Percentiles rank a stretch among this genome's conserved stretches.
These are phyloP conservation scores for Senna tora DNA, from an alignment of 306 rosid genomes.

Conservation along the genomic window DNA sequence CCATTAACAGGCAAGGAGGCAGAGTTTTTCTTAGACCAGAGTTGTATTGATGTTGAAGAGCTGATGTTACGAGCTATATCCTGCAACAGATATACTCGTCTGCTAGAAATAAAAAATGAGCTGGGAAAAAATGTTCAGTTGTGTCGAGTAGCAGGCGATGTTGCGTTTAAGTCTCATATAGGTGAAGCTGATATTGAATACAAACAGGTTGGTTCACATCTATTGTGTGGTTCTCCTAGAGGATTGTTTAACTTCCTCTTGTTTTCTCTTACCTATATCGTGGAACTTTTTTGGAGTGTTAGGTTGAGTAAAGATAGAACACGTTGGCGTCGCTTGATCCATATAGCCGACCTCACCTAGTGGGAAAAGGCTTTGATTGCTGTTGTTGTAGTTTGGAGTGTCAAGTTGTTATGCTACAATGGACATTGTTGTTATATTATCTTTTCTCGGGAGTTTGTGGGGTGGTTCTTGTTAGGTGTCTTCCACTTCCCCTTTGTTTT, in stretches of 20 bases:
- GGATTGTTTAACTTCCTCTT: constrained; percentile 23
- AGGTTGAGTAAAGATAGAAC: no score
- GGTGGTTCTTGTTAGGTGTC: constrained; percentile 5
- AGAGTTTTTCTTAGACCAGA: constrained; percentile 78
- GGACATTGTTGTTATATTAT: constrained; percentile 5
- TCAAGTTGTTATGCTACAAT: constrained; percentile 6
- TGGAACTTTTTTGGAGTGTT: constrained; percentile 34
- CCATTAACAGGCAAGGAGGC: constrained; percentile 89
- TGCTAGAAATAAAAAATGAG: constrained; percentile 91
- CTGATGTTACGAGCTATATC: constrained; percentile 85
- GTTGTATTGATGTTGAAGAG: constrained; percentile 92
- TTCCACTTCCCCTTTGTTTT: not conserved
- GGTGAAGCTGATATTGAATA: constrained; percentile 63
- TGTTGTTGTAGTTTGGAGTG: constrained; percentile 34
- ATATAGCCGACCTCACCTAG: no score
- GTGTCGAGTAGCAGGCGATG: constrained; percentile 67
- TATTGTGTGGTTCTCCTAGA: not conserved
- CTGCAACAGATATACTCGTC: constrained; percentile 89
- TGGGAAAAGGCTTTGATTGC: no score
- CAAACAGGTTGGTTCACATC: constrained; percentile 65
- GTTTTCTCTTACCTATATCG: not conserved
- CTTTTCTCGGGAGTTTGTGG: constrained; percentile 16
- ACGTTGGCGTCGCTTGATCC: no score
- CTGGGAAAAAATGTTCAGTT: constrained; percentile 74
- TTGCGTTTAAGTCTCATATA: constrained; percentile 63